Evolutionary conservation across 2,329 filamentous ascomycete genomes (phyloP).

Genomic region (Lecanicillium sp.): DNA sequence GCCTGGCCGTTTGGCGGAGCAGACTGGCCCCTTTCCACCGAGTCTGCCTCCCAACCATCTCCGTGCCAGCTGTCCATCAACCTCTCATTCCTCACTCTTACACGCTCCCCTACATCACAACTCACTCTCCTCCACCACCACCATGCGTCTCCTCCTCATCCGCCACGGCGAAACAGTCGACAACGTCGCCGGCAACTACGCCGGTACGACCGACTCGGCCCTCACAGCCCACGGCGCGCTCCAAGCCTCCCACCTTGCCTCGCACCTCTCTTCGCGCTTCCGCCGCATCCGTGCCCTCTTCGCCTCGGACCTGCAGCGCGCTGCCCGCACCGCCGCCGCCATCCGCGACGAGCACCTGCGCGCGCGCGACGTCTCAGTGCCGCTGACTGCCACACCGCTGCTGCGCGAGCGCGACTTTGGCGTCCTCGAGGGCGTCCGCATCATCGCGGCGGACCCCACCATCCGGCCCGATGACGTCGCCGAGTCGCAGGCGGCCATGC

Average conservation of each 20-base stretch:
- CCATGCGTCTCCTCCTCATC: slow-evolving; percentile 58
- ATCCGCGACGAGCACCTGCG: slow-evolving; percentile 48
- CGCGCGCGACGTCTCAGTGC: slow-evolving; percentile 11
- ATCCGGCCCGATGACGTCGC: slow-evolving; percentile 37
- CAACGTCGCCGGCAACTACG: slow-evolving; percentile 73
- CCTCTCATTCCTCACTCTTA: too few species aligned
- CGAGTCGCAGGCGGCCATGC: slow-evolving; percentile 64
- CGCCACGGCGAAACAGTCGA: slow-evolving; percentile 88
- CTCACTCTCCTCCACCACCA: too few species aligned
- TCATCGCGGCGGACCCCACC: slow-evolving; percentile 24
- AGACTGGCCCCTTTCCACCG: too few species aligned
- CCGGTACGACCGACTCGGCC: slow-evolving; percentile 71
- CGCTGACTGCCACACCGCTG: slow-evolving; percentile 21
- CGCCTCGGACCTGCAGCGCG: slow-evolving; percentile 70
- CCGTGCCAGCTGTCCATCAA: too few species aligned
- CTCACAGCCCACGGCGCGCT: slow-evolving; percentile 76
- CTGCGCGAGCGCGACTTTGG: slow-evolving; percentile 72
- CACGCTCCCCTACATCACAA: too few species aligned
- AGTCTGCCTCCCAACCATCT: too few species aligned
- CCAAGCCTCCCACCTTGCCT: slow-evolving; percentile 65
- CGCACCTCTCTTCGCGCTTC: slow-evolving; percentile 41
- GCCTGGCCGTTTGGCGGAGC: too few species aligned
- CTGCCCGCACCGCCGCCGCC: slow-evolving; percentile 61
- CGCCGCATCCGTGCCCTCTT: slow-evolving; percentile 41
- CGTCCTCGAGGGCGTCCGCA: slow-evolving; percentile 58